Conservation (phyloP, 306 rosid species). For the Acacia confusa region DNA sequence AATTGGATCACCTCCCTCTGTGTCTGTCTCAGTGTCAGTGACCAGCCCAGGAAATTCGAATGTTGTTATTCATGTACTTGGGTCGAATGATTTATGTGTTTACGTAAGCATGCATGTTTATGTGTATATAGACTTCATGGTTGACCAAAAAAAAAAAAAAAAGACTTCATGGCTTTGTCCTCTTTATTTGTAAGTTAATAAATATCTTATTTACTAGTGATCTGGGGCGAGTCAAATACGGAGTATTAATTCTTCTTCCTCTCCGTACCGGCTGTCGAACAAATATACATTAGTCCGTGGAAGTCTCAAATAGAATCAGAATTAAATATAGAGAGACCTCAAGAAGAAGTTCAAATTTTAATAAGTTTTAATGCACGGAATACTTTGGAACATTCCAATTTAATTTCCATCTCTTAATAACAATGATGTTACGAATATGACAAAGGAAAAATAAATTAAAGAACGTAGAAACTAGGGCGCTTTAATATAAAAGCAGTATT, state of each 20-base stretch:
- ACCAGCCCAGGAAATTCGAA: not conserved
- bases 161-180: not conserved
- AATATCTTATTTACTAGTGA: not conserved
- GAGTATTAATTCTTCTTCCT: not conserved
- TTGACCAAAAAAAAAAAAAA: too few relatives aligned
- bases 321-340: too few relatives aligned
- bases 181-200: not conserved
- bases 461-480: too few relatives aligned
- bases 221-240: not conserved
- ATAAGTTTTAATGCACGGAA: too few relatives aligned
- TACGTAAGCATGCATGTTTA: not conserved
- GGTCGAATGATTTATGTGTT: too few relatives aligned
- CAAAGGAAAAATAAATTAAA: too few relatives aligned
- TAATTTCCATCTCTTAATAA: not conserved
- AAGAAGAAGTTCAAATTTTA: too few relatives aligned
- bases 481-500: too few relatives aligned
- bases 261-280: not conserved
- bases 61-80: not conserved
- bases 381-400: too few relatives aligned
- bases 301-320: too few relatives aligned
- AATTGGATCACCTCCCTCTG: not conserved
- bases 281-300: too few relatives aligned
- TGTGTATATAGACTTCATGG: not conserved
- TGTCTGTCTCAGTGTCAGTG: not conserved
- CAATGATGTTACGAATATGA: not conserved